phyloP scores from a whole-genome alignment of 2,329 filamentous ascomycete genomes.

The Pseudogymnoascus sp. region DNA sequence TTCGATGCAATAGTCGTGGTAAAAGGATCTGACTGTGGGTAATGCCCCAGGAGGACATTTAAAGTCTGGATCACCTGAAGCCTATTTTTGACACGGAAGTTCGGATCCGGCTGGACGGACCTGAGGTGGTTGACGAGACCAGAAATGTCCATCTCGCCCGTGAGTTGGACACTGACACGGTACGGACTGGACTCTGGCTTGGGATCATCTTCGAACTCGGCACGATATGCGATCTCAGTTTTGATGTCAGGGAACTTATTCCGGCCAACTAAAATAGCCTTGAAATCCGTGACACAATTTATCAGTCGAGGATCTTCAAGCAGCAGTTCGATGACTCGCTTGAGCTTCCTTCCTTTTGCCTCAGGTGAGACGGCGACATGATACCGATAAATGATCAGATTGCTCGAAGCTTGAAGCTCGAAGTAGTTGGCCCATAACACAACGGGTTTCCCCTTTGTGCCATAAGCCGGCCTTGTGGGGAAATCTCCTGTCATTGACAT shows the following conservation, averaged over 20 bases:
- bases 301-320: conserved; percentile 20
- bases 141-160: conserved; percentile 13
- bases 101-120: conserved; percentile 5
- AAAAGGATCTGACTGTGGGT: conserved; percentile 34
- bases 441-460: conserved; percentile 23
- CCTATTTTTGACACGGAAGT: conserved; percentile 26
- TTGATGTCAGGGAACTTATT: conserved; percentile 1
- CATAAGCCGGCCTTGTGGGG: conserved; percentile 19
- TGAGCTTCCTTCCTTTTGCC: conserved; percentile 22
- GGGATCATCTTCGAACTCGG: conserved; percentile 15
- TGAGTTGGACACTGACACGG: conserved; percentile 19
- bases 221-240: conserved; percentile 9
- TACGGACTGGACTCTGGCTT: conserved; percentile 4
- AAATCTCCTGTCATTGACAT: conserved; percentile 10
- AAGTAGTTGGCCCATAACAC: conserved; percentile 29
- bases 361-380: conserved; percentile 23
- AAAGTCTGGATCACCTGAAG: conserved; percentile 46
- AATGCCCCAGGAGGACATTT: conserved; percentile 47
- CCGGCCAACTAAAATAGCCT: conserved; percentile 7
- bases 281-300: conserved; percentile 23
- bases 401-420: conserved; percentile 19
- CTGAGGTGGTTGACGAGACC: conserved; percentile 14
- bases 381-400: conserved; percentile 24
- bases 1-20: conserved; percentile 25
- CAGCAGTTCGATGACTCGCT: conserved; percentile 25